Percentiles rank a stretch among this genome's conserved stretches.
Conservation (phyloP, 257 asterid species). For the Nyctanthes arbortristis region DNA sequence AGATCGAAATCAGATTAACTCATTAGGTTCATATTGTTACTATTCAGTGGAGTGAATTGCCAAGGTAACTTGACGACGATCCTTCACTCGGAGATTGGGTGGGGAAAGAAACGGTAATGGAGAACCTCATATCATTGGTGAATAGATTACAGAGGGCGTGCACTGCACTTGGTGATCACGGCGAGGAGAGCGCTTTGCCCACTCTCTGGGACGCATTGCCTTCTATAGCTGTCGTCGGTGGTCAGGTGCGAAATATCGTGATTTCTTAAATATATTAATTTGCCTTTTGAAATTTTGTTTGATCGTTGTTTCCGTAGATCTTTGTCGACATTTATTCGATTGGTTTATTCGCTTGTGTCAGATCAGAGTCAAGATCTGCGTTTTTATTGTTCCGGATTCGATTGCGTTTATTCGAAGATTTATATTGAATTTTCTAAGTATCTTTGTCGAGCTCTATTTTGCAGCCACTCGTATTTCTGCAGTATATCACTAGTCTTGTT, state of each 20-base stretch:
- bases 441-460: background rate
- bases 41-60: background rate
- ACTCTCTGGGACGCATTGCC: conserved; percentile 89
- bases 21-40: background rate
- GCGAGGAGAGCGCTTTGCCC: conserved; percentile 69
- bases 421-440: background rate
- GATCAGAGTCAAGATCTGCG: conserved; percentile 12
- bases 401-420: background rate
- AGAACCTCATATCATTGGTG: conserved; percentile 61
- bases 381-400: background rate
- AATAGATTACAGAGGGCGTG: conserved; percentile 82
- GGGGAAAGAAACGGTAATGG: conserved; percentile 37
- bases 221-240: conserved; percentile 86
- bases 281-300: background rate
- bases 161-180: conserved; percentile 88
- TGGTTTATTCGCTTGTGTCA: conserved; percentile 1
- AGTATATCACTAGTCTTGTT: background rate
- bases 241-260: conserved; percentile 50
- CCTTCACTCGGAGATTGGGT: background rate
- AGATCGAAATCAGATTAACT: background rate
- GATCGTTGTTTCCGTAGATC: conserved; percentile 3
- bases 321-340: background rate
- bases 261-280: background rate
- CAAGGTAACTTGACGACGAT: background rate
- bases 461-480: background rate